Evolutionary conservation across 2,329 filamentous ascomycete species (phyloP), one percentile per base, ranked within the genome.

Genomic region (Fusarium circinatum): DNA sequence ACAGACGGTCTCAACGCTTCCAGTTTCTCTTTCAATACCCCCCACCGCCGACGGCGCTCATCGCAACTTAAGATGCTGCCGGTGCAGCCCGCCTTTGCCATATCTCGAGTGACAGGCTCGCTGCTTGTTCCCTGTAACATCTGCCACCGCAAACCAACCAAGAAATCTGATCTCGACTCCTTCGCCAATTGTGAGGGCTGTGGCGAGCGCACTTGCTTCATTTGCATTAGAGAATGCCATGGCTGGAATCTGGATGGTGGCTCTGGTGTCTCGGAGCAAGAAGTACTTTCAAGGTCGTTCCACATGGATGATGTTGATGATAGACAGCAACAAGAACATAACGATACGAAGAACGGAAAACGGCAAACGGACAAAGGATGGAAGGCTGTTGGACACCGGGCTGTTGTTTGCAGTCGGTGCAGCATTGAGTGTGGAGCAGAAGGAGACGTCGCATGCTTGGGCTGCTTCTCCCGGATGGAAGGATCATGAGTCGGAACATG

Each of bases 151-250:
- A 87, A 88, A 61, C 92, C 92, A 4, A 91, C 86, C 59, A 89
- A 89, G 74, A 92, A 89, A 78, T 86, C 86, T 11, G 90, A 93
- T 64, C 85, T 93, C 39, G 90, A 92, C 79, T 89, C 88, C 15
- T 93, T 90, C 78, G 87, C 90, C 52, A 85, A 90, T 75, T 94
- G 92, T 79, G 83, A 88, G 73, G 86, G 88, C 20, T 94, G 92
- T 78, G 84, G 86, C 15, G 83, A 88, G 70, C 85, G 90, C 47
- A 89, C 91, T 1, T 94, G 92, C 79, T 93, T 88, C 77, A 85
- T 94, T n/a, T 94, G 92, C 79, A 88, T 92, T 49, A 84, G 92
- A 32, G 84, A 89, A 73, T 94, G 92, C 75, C 83, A 87, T 18
- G 88, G 88, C 5, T 87, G 86, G 84, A 71, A 77, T 36, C 59